Percentiles rank a stretch among this genome's conserved stretches.
phyloP scores from a whole-genome alignment of 2,329 filamentous ascomycete genomes.

The Lachnellula subtilissima region DNA sequence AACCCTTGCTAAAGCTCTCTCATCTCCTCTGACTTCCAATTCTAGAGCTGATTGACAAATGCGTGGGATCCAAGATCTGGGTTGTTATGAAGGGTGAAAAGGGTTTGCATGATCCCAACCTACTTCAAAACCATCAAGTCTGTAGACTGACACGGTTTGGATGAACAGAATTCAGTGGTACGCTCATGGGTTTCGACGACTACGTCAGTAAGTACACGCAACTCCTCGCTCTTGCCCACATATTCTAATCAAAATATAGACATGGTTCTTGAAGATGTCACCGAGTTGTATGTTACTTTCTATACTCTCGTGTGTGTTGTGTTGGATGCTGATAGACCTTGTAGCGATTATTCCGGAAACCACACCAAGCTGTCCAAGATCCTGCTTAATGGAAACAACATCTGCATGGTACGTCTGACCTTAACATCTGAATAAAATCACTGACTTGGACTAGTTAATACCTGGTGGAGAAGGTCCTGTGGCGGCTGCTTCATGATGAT shows the following conservation, averaged over 20 bases:
- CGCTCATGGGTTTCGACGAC: constrained; percentile 93
- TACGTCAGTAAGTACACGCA: constrained; percentile 83
- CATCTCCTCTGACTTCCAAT: constrained; percentile 19
- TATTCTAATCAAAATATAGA: constrained; percentile 49
- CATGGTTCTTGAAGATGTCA: constrained; percentile 97
- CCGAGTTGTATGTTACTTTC: constrained; percentile 69
- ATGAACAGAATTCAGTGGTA: constrained; percentile 82
- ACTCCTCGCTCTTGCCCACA: background rate
- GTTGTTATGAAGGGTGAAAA: constrained; percentile 99
- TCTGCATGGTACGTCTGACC: constrained; percentile 76
- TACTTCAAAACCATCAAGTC: background rate
- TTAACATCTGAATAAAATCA: background rate
- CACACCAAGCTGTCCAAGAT: constrained; percentile 92
- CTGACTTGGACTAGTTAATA: constrained; percentile 53
- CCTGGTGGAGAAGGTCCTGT: constrained; percentile 70
- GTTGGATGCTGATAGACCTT: constrained; percentile 34
- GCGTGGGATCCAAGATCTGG: constrained; percentile 96
- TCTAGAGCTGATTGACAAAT: constrained; percentile 96
- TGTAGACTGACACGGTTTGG: background rate
- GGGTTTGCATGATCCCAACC: constrained; percentile 52
- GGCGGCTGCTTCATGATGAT: constrained; percentile 17
- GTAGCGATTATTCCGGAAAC: constrained; percentile 85
- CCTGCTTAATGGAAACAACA: constrained; percentile 93
- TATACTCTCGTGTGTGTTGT: background rate
- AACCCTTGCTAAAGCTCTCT: background rate